Evolutionary conservation across 495 filamentous ascomycete species (phyloP).

Genomic region (Talaromyces wortmannii): DNA sequence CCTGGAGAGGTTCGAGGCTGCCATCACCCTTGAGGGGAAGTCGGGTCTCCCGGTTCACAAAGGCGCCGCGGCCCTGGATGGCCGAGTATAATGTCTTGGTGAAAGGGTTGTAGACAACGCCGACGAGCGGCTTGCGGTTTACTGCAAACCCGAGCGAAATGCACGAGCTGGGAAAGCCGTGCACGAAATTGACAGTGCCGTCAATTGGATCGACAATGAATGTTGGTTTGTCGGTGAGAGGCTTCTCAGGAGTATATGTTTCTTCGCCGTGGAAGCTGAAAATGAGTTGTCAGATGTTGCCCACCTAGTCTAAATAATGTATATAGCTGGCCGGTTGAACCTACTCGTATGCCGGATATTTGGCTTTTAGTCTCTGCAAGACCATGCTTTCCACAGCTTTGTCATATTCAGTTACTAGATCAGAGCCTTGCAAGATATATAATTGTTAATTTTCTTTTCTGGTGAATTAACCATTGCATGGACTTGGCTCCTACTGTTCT

Average conservation of each 20-base stretch:
- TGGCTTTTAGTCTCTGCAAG: slow-evolving; percentile 49
- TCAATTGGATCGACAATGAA: slow-evolving; percentile 90
- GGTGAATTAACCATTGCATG: background rate
- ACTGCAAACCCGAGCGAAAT: slow-evolving; percentile 75
- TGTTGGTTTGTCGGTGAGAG: slow-evolving; percentile 63
- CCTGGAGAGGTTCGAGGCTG: slow-evolving; percentile 45
- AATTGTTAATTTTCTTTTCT: slow-evolving; percentile 3
- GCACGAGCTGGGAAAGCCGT: slow-evolving; percentile 71
- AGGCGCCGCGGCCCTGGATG: slow-evolving; percentile 63
- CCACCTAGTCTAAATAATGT: background rate
- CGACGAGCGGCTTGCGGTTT: slow-evolving; percentile 56
- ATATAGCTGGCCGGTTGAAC: background rate
- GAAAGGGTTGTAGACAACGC: slow-evolving; percentile 82
- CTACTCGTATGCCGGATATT: slow-evolving; percentile 60
- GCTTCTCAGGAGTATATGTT: slow-evolving; percentile 63
- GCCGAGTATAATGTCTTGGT: slow-evolving; percentile 61
- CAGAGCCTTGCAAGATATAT: slow-evolving; percentile 47
- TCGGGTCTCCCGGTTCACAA: slow-evolving; percentile 41
- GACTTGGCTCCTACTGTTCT: slow-evolving; percentile 61
- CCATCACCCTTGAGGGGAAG: slow-evolving; percentile 46
- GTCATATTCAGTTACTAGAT: slow-evolving; percentile 85
- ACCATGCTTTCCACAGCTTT: slow-evolving; percentile 75
- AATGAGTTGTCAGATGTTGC: background rate
- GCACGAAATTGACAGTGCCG: slow-evolving; percentile 85
- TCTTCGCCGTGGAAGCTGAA: slow-evolving; percentile 72